Conservation (phyloP, 345 rosid genomes). For the Brassica cretica region DNA sequence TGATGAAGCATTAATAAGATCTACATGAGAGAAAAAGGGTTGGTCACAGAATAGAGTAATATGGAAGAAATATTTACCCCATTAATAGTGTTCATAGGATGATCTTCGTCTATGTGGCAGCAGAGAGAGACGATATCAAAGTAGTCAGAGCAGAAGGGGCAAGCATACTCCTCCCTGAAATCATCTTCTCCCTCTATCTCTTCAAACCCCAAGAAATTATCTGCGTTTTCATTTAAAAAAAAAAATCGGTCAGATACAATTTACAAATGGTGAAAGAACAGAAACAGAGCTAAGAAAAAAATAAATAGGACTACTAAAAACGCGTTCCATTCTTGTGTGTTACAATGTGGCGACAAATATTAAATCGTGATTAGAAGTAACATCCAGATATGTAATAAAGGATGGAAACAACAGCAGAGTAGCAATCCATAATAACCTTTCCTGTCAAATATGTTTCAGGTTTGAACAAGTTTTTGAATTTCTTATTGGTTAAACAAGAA, state of each 20-base stretch:
- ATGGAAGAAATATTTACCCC: slow-evolving; percentile 56
- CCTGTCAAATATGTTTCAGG: slow-evolving; percentile 5
- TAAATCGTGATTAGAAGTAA: neutral
- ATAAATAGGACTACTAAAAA: slow-evolving; percentile 23
- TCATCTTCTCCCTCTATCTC: slow-evolving; percentile 93
- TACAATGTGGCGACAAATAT: neutral
- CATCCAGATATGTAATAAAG: slow-evolving; percentile 17
- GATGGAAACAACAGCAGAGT: neutral
- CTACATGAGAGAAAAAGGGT: neutral
- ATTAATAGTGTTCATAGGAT: slow-evolving; percentile 75
- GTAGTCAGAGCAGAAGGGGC: slow-evolving; percentile 92
- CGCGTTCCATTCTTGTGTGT: slow-evolving; percentile 28
- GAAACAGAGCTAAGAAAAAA: slow-evolving; percentile 14
- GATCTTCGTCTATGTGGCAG: slow-evolving; percentile 94
- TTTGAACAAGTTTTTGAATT: slow-evolving; percentile 22
- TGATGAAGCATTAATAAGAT: neutral
- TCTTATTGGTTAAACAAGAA: slow-evolving; percentile 31
- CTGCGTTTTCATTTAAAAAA: slow-evolving; percentile 45
- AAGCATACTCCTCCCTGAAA: slow-evolving; percentile 89
- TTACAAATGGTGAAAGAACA: neutral
- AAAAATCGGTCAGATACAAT: neutral
- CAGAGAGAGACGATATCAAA: slow-evolving; percentile 91
- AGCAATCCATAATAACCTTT: slow-evolving; percentile 6
- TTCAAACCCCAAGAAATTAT: slow-evolving; percentile 83
- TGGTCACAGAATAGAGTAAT: neutral